phyloP scores from a whole-genome alignment of 192 early-diverging fungal species.

The Cetraspora pellucida region DNA sequence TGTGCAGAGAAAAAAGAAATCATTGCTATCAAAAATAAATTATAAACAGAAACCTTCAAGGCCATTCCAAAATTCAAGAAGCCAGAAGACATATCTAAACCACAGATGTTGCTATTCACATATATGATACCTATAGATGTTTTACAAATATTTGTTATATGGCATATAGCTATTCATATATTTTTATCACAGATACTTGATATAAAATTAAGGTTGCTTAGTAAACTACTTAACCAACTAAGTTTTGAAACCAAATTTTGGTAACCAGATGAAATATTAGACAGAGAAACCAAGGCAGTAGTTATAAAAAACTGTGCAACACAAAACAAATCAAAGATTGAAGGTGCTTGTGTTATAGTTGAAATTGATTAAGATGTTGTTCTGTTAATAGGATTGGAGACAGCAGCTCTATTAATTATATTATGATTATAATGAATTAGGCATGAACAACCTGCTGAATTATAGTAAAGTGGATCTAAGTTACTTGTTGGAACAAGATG shows the following conservation, averaged over 20 bases:
- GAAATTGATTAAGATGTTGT: too few relatives aligned
- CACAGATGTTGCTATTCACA: too few relatives aligned
- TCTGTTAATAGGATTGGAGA: too few relatives aligned
- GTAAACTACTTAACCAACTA: slow-evolving; percentile 12
- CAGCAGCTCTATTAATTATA: too few relatives aligned
- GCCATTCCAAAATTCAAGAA: not conserved
- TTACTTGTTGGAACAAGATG: too few relatives aligned
- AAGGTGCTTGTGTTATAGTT: not conserved
- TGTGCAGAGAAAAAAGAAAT: not conserved
- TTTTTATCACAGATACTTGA: not conserved
- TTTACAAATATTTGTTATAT: not conserved
- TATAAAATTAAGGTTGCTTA: not conserved
- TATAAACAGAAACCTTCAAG: slow-evolving; percentile 4
- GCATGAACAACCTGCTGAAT: too few relatives aligned
- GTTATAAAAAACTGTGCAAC: slow-evolving; percentile 22
- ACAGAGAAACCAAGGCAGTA: slow-evolving; percentile 21
- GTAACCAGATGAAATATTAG: slow-evolving; percentile 1
- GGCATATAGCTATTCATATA: not conserved
- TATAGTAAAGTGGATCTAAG: too few relatives aligned
- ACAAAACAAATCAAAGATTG: slow-evolving; percentile 18
- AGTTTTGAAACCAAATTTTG: not conserved
- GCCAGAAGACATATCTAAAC: not conserved
- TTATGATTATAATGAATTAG: too few relatives aligned
- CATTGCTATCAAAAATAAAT: slow-evolving; percentile 9
- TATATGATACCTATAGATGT: too few relatives aligned